Evolutionary conservation across 202 grass and related monocot genomes (phyloP), one percentile per base, ranked within the genome.

Genomic region (Schoenoplectus tabernaemontani): DNA sequence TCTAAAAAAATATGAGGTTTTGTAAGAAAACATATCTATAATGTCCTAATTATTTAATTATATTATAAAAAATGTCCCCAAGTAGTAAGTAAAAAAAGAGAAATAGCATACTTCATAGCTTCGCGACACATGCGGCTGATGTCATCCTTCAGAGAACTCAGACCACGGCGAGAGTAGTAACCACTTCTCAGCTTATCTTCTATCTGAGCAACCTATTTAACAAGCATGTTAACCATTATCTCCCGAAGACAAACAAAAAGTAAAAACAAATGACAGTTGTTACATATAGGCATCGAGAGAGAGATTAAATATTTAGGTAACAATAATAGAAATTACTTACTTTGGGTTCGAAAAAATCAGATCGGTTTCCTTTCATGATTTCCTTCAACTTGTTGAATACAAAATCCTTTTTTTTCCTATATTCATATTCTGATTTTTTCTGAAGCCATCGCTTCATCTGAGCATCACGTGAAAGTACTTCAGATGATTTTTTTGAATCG

Each of bases 101-200:
- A 83, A 48, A 47, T 32, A 72, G 71, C 89, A 87, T 92, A 99
- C 96, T 91, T 95, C 63, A 99, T 78, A 59, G 92, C 96, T 87
- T 99, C 96, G 47, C 87, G 88, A 50, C 96, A 99, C 96, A 99
- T 95, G 62, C 88, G 84, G 86, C 96, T 88, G 60, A 99, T 99
- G 56, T 99, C 96, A 84, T 99, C 82, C 82, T 88, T 95, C 63
- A 99, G 76, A 75, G 84, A 91, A 89, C 90, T 89, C 79, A 99
- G 88, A 50, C 96, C 96, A 89, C 84, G 91, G 24, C 92, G 89
- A 83, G 79, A 83, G 84, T 99, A 99, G 88, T 95, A 99, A 76
- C 96, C 96, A 85, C 43, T 84, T 93, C 86, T 95, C 72, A 95
- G 84, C 79, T 89, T 95, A 83, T 78, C 86, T 92, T 99, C 96